Percentiles rank a stretch among this genome's conserved stretches.
phyloP scores from a whole-genome alignment of 2,329 filamentous ascomycete species.

The Delphinella strobiligena region DNA sequence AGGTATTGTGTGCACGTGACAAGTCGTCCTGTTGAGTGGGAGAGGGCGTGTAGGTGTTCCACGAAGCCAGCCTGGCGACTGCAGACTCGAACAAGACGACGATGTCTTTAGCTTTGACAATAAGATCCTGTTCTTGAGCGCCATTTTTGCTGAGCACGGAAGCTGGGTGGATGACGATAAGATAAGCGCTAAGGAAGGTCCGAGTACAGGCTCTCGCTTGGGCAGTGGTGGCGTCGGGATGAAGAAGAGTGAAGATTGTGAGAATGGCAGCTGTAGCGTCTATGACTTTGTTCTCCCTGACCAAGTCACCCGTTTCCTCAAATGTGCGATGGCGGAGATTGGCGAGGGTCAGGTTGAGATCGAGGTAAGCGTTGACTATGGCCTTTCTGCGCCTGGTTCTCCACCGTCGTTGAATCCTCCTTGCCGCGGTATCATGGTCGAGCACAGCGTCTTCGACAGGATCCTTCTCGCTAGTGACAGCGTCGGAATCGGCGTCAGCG shows the following conservation, averaged over 20 bases:
- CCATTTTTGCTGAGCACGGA: constrained; percentile 68
- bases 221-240: constrained; percentile 48
- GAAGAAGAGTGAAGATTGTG: constrained; percentile 52
- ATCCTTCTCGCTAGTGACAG: constrained; percentile 17
- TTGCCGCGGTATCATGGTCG: constrained; percentile 49
- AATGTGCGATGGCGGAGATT: constrained; percentile 59
- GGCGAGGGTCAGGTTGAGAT: constrained; percentile 57
- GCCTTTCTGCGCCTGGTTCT: constrained; percentile 45
- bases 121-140: constrained; percentile 56
- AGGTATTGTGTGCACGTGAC: constrained; percentile 58
- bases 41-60: constrained; percentile 56
- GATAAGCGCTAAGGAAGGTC: constrained; percentile 67
- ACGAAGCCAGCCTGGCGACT: constrained; percentile 50
- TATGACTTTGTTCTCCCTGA: constrained; percentile 56
- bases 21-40: constrained; percentile 50
- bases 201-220: constrained; percentile 52
- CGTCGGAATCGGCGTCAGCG: constrained; percentile 36
- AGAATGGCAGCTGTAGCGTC: constrained; percentile 54
- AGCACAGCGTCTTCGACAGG: constrained; percentile 24
- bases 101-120: constrained; percentile 65
- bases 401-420: constrained; percentile 61
- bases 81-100: constrained; percentile 68
- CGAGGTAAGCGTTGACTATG: constrained; percentile 52
- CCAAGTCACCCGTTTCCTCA: constrained; percentile 57
- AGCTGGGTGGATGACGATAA: constrained; percentile 67